Conservation (phyloP, 495 filamentous ascomycete genomes). For the Extremus antarcticus region DNA sequence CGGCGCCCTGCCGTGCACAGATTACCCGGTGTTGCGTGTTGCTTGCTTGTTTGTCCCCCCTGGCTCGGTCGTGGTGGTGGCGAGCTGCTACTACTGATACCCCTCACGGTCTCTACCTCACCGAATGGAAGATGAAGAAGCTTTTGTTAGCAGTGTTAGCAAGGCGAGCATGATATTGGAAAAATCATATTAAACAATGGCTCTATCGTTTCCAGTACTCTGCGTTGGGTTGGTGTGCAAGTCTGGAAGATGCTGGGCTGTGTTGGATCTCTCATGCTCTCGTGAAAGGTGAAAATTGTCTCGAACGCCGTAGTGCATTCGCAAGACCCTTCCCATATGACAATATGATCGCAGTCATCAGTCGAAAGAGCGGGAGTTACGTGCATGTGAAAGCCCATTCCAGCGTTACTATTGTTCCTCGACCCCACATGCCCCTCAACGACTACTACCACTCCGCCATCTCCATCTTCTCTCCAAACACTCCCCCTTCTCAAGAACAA, state of each 20-base stretch:
- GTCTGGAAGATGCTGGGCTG: too few relatives aligned
- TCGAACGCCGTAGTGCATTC: too few relatives aligned
- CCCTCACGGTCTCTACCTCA: slow-evolving; percentile 2
- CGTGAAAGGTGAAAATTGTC: too few relatives aligned
- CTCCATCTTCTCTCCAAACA: neutral
- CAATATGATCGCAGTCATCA: too few relatives aligned
- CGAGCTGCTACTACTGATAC: neutral
- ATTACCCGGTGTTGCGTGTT: neutral
- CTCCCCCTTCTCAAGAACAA: neutral
- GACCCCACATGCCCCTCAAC: neutral
- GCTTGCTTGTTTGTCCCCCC: neutral
- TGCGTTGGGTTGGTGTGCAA: too few relatives aligned
- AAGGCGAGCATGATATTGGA: neutral
- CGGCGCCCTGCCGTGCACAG: neutral
- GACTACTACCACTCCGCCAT: neutral
- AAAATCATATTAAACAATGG: neutral
- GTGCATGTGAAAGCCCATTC: neutral
- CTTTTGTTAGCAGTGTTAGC: neutral
- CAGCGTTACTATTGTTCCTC: neutral
- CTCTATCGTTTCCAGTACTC: too few relatives aligned
- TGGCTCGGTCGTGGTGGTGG: neutral
- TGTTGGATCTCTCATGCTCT: too few relatives aligned
- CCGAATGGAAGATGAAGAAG: too few relatives aligned
- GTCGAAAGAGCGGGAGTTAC: too few relatives aligned
- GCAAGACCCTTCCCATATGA: too few relatives aligned